Base-by-base conservation (phyloP, 2,329 filamentous ascomycete species). In the Sporothrix pseudoabietina region DNA sequence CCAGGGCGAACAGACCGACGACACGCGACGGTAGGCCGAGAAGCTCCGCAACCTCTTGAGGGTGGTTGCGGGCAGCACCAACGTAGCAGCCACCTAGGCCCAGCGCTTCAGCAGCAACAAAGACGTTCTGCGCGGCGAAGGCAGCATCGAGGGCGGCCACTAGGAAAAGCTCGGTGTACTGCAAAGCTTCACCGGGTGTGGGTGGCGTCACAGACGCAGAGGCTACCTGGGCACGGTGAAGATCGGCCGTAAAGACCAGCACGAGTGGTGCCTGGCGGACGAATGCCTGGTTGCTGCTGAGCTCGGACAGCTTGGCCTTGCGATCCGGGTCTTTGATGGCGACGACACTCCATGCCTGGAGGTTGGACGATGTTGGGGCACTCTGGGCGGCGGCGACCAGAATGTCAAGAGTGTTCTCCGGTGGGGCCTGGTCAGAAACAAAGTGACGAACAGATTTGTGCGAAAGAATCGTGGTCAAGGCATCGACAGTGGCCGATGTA, bases 311-410 rank as follows among this genome's bases (percentile, higher is more conserved):
- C 63, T 76, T 44, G 22, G 75, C 72, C 61, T 81, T 80, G 47
- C 76, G 77, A n/a, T 71, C 74, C 4, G 76, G 68, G 52, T 80
- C 77, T 41, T 76, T 47, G 14, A 81, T 71, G 14, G 79, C 78
- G 30, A 81, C 74, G 16, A 78, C 78, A 71, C 79, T 80, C 79
- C 80, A 81, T 0, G 79, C 79, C 71, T 81, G 80, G 39, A 81
- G 74, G 74, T 81, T 81, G 8, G 79, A 81, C 16, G 80, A 81
- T 2, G 80, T 80, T 6, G 80, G 76, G 9, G 80, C 80, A 72
- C 79, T 80, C 71, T 81, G 80, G 2, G 77, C 80, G n/a, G 78
- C 80, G 0, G 80, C 79, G 4, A 79, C 66, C 0, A 81, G 77
- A 1, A 77, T 59, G 63, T 80, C 78, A n/a, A 81, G 77, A 2